Evolutionary conservation across 2,329 filamentous ascomycete genomes (phyloP), one percentile per base, ranked within the genome.

Genomic region (Botrytis byssoidea): DNA sequence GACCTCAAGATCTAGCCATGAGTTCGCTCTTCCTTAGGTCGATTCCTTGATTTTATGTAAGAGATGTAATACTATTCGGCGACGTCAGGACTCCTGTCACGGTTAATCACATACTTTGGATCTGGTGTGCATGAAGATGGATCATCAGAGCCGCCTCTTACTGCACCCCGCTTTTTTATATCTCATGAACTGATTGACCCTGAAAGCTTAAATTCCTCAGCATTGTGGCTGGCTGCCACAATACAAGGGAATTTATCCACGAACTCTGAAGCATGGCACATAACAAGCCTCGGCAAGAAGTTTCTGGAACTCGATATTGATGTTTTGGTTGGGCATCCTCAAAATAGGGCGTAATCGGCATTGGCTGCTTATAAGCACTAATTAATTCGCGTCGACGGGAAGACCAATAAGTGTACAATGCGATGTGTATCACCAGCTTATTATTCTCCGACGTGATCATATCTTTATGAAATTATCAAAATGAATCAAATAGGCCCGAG

Each of bases 101-200:
- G 66, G 18, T 57, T 68, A 42, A 20, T 68, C 18, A 14, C 66
- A 68, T 57, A 32, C 35, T 68, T 68, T 57, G 35, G 48, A 57
- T 68, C 66, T 68, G 66, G 25, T 68, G 66, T 68, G 66, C 66
- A 68, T 68, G 32, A 68, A 42, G 66, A 55, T 42, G 35, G 66
- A 68, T 57, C 66, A 68, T 57, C 66, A 57, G 25, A 68, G 35
- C 66, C 48, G 48, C n/a, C 35, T 68, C 48, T 68, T 42, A 68
- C 48, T 68, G 66, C 48, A 68, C 66, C 48, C 66, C 66, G 48
- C 66, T 20, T 29, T 68, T 57, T 42, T 42, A 68, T 22, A 57
- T 68, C 29, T 55, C 46, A 68, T 68, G 35, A 40, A 42, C 35
- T 12, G n/a, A 32, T 57, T 42, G 65, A 57, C 48, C 66, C 66